Conservation (phyloP, 352 stramenopile genomes). For the Globisporangium ultimum region DNA sequence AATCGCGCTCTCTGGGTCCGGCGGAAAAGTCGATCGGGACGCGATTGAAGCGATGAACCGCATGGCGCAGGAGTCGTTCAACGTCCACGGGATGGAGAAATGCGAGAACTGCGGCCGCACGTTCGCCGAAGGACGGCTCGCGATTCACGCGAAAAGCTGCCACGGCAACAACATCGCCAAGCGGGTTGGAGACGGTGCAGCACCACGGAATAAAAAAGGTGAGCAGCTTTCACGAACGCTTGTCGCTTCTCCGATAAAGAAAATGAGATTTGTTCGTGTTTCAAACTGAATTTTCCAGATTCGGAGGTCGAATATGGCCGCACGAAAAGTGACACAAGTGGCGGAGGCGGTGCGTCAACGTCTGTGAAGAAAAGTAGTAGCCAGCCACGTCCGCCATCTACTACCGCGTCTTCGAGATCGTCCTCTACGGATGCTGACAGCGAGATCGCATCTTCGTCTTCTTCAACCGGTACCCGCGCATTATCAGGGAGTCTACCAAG, state of each 20-base stretch:
- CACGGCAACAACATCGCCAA: constrained; percentile 35
- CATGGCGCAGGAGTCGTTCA: constrained; percentile 61
- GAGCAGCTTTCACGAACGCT: background rate
- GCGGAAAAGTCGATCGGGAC: constrained; percentile 37
- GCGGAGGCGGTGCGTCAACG: background rate
- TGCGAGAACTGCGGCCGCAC: constrained; percentile 71
- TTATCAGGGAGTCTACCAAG: constrained; percentile 53
- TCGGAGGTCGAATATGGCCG: constrained; percentile 27
- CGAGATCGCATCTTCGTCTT: background rate
- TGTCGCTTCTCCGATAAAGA: background rate
- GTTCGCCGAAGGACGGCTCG: constrained; percentile 69
- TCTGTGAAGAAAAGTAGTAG: constrained; percentile 8
- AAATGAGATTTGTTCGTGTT: too few relatives aligned
- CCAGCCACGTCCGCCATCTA: background rate
- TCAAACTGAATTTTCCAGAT: constrained; percentile 8
- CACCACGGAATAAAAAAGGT: constrained; percentile 58
- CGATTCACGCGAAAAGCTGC: constrained; percentile 68
- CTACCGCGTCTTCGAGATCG: background rate
- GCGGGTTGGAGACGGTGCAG: constrained; percentile 47
- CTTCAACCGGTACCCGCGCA: constrained; percentile 17
- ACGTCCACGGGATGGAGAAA: constrained; percentile 75
- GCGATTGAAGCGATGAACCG: constrained; percentile 70
- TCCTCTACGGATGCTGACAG: background rate
- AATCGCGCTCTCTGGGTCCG: constrained; percentile 2
- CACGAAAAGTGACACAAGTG: constrained; percentile 1